A percentile compares a stretch with the other conserved stretches of the same genome.
These are phyloP conservation scores for Podospora conica DNA, from an alignment of 495 filamentous ascomycete species.

Conservation along the genomic window DNA sequence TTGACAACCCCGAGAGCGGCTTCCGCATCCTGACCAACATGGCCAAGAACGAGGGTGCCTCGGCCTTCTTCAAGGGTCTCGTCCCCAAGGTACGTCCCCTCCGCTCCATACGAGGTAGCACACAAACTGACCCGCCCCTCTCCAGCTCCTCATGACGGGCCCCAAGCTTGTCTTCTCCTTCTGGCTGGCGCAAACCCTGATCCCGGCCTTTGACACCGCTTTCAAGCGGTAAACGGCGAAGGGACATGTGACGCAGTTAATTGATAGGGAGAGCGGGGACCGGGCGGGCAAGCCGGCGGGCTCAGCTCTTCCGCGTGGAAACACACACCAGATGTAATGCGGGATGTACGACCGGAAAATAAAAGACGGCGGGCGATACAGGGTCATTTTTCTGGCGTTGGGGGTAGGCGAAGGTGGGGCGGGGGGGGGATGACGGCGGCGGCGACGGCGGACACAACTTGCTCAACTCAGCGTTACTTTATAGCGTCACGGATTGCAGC, in stretches of 20 bases:
- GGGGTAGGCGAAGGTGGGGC: no score
- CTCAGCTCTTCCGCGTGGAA: not conserved
- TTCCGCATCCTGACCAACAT: slow-evolving; percentile 85
- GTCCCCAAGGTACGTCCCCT: slow-evolving; percentile 63
- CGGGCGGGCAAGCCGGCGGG: not conserved
- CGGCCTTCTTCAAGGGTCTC: slow-evolving; percentile 94
- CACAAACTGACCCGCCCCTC: not conserved
- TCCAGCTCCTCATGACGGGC: slow-evolving; percentile 89
- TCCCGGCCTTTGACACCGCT: slow-evolving; percentile 50
- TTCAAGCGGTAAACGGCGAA: slow-evolving; percentile 14
- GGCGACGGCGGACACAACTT: not conserved
- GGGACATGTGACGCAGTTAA: not conserved
- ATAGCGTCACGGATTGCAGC: not conserved
- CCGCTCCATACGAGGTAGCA: not conserved
- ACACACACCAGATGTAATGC: not conserved
- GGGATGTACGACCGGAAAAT: not conserved
- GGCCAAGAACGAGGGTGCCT: slow-evolving; percentile 77
- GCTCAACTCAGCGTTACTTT: not conserved
- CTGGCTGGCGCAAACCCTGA: slow-evolving; percentile 95
- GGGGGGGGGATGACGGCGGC: not conserved
- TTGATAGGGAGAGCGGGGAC: not conserved
- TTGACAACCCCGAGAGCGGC: slow-evolving; percentile 92
- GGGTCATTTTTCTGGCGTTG: not conserved
- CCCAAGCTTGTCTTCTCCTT: slow-evolving; percentile 99
- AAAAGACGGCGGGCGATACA: not conserved